Percentiles rank a stretch among this genome's conserved stretches.
Evolutionary conservation across 495 filamentous ascomycete genomes (phyloP).

Genomic region (Hypoxylon perforatum): DNA sequence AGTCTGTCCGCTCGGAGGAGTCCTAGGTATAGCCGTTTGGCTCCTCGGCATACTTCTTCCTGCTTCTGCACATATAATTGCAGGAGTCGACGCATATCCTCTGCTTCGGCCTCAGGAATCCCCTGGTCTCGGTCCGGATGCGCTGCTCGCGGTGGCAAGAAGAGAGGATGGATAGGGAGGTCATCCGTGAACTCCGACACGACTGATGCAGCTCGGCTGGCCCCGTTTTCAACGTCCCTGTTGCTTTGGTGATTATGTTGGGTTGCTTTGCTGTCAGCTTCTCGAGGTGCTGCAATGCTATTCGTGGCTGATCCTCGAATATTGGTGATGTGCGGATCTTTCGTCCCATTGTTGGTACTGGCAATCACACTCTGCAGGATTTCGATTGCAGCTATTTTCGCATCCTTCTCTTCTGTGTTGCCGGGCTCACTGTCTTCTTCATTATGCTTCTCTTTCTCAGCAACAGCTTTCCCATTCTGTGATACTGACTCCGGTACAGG

Average conservation of each 20-base stretch:
- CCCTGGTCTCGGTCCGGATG: slow-evolving; percentile 83
- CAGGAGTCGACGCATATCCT: slow-evolving; percentile 85
- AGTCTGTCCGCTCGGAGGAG: slow-evolving; percentile 81
- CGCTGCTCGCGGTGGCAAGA: slow-evolving; percentile 74
- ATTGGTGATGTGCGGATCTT: slow-evolving; percentile 7
- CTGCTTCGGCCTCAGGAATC: slow-evolving; percentile 82
- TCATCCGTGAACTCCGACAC: slow-evolving; percentile 61
- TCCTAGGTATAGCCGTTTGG: slow-evolving; percentile 77
- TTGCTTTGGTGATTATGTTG: slow-evolving; percentile 28
- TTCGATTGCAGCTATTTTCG: slow-evolving; percentile 1
- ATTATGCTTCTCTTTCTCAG: slow-evolving; percentile 15
- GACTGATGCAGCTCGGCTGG: slow-evolving; percentile 54
- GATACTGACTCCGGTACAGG: slow-evolving; percentile 1
- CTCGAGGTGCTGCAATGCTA: slow-evolving; percentile 67
- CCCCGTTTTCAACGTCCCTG: slow-evolving; percentile 21
- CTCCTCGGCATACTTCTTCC: slow-evolving; percentile 89
- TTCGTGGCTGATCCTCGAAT: slow-evolving; percentile 14
- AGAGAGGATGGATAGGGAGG: slow-evolving; percentile 82
- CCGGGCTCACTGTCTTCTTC: not conserved
- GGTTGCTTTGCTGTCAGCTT: slow-evolving; percentile 55
- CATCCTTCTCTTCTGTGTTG: slow-evolving; percentile 43
- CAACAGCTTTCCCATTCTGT: slow-evolving; percentile 5
- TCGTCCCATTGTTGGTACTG: slow-evolving; percentile 15
- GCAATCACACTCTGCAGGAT: slow-evolving; percentile 2
- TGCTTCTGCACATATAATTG: slow-evolving; percentile 93